These are phyloP conservation scores for Mrakia hoshinonis DNA, from an alignment of 768 basidiomycete species.

Conservation along the genomic window DNA sequence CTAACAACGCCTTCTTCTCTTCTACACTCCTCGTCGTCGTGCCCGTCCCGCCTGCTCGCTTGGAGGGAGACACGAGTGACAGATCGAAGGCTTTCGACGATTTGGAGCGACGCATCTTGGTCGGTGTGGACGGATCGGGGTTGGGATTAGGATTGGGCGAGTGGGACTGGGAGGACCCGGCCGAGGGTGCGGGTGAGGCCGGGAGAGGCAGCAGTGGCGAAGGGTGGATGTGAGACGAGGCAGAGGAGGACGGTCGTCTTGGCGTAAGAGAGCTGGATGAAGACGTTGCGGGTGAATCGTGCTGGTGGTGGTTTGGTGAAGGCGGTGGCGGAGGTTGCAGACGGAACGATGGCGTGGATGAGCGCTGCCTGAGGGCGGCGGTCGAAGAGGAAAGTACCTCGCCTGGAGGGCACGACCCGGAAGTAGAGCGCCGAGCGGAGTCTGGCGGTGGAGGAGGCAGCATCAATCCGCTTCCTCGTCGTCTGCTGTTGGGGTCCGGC, in stretches of 20 bases:
- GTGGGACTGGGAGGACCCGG: not conserved
- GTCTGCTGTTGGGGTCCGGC: not conserved
- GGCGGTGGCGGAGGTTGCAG: conserved; percentile 4
- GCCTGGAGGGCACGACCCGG: not conserved
- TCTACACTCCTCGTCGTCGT: conserved; percentile 47
- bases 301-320: not conserved
- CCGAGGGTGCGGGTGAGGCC: not conserved
- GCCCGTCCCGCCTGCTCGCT: not conserved
- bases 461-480: conserved; percentile 16
- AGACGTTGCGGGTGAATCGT: not conserved
- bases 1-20: conserved; percentile 72
- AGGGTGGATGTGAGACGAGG: not conserved
- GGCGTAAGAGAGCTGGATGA: not conserved
- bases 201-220: not conserved
- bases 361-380: not conserved
- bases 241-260: not conserved
- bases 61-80: conserved; percentile 22
- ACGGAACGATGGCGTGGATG: not conserved
- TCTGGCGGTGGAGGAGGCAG: conserved; percentile 1
- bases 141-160: not conserved
- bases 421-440: not conserved
- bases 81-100: conserved; percentile 8
- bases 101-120: not conserved
- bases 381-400: not conserved
- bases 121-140: not conserved